Conservation (phyloP, 768 basidiomycete genomes). For the Kwoniella mangroviensis region DNA sequence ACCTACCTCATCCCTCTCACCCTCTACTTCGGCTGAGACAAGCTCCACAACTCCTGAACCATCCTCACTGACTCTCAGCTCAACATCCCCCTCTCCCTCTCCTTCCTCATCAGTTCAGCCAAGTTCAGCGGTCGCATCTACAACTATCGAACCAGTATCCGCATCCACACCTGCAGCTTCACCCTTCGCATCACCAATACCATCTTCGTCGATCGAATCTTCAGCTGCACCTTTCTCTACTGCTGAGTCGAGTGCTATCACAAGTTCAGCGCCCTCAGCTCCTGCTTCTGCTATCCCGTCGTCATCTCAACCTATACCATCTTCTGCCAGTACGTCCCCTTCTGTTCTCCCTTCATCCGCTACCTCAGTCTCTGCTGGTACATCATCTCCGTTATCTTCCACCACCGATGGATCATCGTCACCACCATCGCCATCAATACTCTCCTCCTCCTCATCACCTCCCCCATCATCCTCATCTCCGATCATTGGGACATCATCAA, state of each 20-base stretch:
- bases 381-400: neutral
- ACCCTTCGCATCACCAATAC: neutral
- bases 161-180: neutral
- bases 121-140: conserved; percentile 5
- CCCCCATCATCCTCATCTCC: neutral
- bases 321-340: neutral
- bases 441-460: neutral
- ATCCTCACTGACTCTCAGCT: neutral
- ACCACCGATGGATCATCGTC: neutral
- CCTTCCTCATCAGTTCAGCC: neutral
- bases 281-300: conserved; percentile 2
- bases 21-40: neutral
- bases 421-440: neutral
- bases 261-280: neutral
- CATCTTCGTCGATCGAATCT: neutral
- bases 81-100: neutral
- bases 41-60: neutral
- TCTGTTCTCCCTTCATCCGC: neutral
- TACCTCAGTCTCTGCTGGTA: neutral
- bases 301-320: neutral
- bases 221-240: neutral
- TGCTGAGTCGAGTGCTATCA: neutral
- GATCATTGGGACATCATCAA: neutral
- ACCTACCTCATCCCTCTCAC: neutral
- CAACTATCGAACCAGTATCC: neutral